Base-by-base conservation (phyloP, 2,329 filamentous ascomycete genomes). In the Fusarium odoratissimum region DNA sequence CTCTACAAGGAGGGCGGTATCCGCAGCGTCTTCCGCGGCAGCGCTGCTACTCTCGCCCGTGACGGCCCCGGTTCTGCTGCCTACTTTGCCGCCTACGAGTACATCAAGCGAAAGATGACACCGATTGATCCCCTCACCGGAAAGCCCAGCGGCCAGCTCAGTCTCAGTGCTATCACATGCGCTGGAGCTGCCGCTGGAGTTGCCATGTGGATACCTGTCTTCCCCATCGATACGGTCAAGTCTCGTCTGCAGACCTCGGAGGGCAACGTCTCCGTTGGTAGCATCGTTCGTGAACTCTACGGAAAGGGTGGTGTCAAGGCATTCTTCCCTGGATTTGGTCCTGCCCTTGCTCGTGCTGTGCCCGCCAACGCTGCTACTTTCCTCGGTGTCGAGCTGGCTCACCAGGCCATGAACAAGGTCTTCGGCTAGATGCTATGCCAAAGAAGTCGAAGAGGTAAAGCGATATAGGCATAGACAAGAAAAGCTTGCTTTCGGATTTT, bases 181-280 rank as follows among this genome's bases (percentile, higher is more conserved):
- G 96, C 96, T 4, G 96, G 96, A 77, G 96, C 93, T 71, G 93
- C 92, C 8, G 96, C 96, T 1, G 96, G 96, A 79, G 90, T 99
- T 31, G 96, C 96, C 71, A 99, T 99, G 96, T 99, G 96, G 96
- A 96, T 98, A 75, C 95, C 96, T 60, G 95, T 99, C 45, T 99
- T 99, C 89, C 96, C 96, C 28, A 89, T 99, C 73, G 96, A 99
- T 80, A 99, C 96, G 0, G 91, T 99, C 84, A 99, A 99, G 90
- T 95, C 92, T 72, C 88, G 95, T 41, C 85, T 99, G 80, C 96
- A 99, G 87, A 97, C 94, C 46, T 94, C 94, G 45, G 93, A 96
- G 79, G 95, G 94, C 54, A 92, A 92, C 75, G 91, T 95, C 55
- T 94, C 92, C 1, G 90, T 99, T 57, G 89, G 91, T 21, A 91